phyloP scores from a whole-genome alignment of 441 rosid species.

The Croton laevigatus region DNA sequence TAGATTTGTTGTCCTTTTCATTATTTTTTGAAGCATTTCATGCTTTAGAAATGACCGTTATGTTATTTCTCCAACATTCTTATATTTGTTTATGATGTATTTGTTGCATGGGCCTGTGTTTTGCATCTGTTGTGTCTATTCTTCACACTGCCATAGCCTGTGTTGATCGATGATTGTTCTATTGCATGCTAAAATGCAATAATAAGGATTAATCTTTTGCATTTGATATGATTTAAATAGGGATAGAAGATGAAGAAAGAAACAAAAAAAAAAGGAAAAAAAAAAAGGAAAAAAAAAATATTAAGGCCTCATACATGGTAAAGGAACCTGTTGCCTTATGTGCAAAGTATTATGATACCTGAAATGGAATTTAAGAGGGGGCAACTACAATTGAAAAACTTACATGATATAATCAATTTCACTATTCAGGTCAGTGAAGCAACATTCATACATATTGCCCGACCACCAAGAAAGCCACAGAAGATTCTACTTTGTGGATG shows the following conservation, averaged over 20 bases:
- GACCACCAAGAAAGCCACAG: conserved; percentile 71
- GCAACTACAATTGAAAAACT: conserved; percentile 31
- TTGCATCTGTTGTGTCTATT: neutral
- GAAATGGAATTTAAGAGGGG: conserved; percentile 32
- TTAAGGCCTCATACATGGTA: conserved; percentile 12
- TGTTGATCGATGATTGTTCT: neutral
- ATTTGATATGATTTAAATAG: conserved; percentile 1
- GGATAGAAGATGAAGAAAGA: neutral
- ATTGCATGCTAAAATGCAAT: neutral
- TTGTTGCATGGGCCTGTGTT: neutral
- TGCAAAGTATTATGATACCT: conserved; percentile 32
- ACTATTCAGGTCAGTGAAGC: conserved; percentile 72
- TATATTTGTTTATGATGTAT: neutral
- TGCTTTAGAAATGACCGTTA: neutral
- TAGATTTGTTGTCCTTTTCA: neutral
- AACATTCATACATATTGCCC: conserved; percentile 51
- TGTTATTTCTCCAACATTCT: neutral
- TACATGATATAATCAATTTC: conserved; percentile 48
- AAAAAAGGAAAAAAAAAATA: conserved; percentile 9
- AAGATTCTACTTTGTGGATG: conserved; percentile 90
- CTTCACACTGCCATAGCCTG: neutral
- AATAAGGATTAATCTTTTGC: neutral
- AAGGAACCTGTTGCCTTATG: conserved; percentile 17
- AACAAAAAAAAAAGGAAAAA: neutral
- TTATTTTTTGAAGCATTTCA: neutral